Conservation (phyloP, 169 alveolate genomes). For the Cryptosporidium canis region DNA sequence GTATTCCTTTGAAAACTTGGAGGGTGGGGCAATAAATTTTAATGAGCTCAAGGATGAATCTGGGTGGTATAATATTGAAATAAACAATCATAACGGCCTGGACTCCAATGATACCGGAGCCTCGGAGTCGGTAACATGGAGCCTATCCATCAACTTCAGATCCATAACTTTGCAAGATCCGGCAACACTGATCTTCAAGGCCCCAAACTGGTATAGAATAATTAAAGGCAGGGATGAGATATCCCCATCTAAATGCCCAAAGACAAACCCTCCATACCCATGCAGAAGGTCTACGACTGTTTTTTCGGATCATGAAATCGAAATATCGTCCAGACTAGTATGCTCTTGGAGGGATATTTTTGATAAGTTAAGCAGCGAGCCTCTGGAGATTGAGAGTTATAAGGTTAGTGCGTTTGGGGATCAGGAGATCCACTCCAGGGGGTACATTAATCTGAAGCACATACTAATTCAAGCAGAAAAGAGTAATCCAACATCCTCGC, state of each 20-base stretch:
- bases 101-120: background rate
- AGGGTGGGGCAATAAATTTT: background rate
- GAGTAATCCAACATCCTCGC: background rate
- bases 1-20: constrained; percentile 54
- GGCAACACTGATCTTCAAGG: constrained; percentile 37
- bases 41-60: constrained; percentile 20
- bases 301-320: constrained; percentile 25
- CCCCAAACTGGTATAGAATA: constrained; percentile 51
- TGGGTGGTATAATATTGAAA: constrained; percentile 37
- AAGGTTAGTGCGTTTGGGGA: constrained; percentile 59
- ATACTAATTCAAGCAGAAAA: constrained; percentile 50
- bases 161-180: constrained; percentile 61
- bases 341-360: constrained; percentile 47
- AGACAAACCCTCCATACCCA: constrained; percentile 58
- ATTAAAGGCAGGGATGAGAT: constrained; percentile 20
- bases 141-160: constrained; percentile 17
- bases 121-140: constrained; percentile 27
- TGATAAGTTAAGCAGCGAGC: constrained; percentile 53
- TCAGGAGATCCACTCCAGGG: constrained; percentile 26
- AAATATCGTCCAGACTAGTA: constrained; percentile 27
- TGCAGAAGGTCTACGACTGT: constrained; percentile 62
- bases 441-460: constrained; percentile 44
- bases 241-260: constrained; percentile 29
- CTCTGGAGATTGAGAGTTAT: constrained; percentile 24
- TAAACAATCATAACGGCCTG: background rate